These are phyloP conservation scores for Blumeria graminis DNA, from an alignment of 2,329 filamentous ascomycete species.

Conservation along the genomic window DNA sequence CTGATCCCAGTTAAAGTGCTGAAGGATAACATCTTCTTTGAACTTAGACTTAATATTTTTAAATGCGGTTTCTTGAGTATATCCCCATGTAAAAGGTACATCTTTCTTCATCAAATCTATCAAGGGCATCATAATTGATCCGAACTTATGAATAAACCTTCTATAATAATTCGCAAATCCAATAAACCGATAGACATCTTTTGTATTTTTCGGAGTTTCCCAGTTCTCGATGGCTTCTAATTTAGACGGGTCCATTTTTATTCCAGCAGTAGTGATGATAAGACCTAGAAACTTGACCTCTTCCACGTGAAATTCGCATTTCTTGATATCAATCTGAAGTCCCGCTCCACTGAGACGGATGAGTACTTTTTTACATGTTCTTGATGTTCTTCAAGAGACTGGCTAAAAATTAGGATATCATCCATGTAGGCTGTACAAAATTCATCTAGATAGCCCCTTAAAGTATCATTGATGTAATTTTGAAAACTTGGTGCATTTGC, in stretches of 20 bases:
- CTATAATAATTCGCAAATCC: not conserved
- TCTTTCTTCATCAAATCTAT: not conserved
- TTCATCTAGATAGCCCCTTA: not conserved
- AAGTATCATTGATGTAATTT: not conserved
- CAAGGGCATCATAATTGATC: not conserved
- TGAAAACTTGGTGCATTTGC: not conserved
- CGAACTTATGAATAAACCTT: not conserved
- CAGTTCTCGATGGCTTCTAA: not conserved
- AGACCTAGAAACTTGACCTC: not conserved
- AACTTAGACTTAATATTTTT: not conserved
- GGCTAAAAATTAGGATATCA: not conserved
- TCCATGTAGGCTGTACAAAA: conserved; percentile 3
- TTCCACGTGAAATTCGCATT: not conserved
- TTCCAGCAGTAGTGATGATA: not conserved
- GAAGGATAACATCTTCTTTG: not conserved
- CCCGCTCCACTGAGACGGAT: not conserved
- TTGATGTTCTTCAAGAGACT: not conserved
- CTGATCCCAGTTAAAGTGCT: not conserved
- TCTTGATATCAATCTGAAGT: not conserved
- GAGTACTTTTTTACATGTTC: not conserved
- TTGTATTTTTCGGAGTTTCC: not conserved
- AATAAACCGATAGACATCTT: not conserved
- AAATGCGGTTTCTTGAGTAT: not conserved
- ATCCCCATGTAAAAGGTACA: not conserved
- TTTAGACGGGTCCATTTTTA: not conserved